Base-by-base conservation (phyloP, 805 yeast genomes). In the Pichia californica region DNA sequence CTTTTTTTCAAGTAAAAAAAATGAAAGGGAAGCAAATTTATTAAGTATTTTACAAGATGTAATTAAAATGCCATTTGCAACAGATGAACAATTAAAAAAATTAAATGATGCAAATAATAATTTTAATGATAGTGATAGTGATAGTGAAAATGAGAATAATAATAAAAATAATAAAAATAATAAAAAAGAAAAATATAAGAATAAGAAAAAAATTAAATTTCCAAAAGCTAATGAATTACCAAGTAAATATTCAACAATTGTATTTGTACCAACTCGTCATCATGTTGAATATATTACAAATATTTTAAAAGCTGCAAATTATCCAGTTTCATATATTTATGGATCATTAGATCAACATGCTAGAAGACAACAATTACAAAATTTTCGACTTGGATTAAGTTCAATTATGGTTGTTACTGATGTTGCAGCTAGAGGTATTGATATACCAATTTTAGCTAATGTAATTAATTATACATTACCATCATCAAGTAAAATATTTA, bases 401-500 rank as follows among this genome's bases (percentile, higher is more conserved):
- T 79, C 85, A 26, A 62, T 93, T n/a, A 64, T 93, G 61, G 97
- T 93, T 9, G 99, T 93, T 43, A 93, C 99, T 1, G 99, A 93
- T 70, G 98, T 87, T 51, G 96, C 96, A 21, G 99, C 99, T 2
- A 82, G 99, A 71, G 99, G 99, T 80, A 88, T 93, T 49, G 99
- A 94, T 77, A 87, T 93, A 52, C 99, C 99, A 0, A 81, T 93
- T 44, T 74, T 93, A 58, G 96, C 98, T 7, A 89, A 94, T 58
- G 99, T 93, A 41, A 75, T 93, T 53, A 93, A 93, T 62, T 93
- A 77, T 63, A 79, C 96, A 1, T 71, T 93, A 47, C 98, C 98
- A 10, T 83, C 88, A 1, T 82, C 94, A 1, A 88, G 97, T 4
- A 93, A 94, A 64, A 84, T 91, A 46, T 93, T 93, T 64, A 77